Evolutionary conservation across 2,329 filamentous ascomycete genomes (phyloP), one percentile per base, ranked within the genome.

Genomic region (Triangularia verruculosa): DNA sequence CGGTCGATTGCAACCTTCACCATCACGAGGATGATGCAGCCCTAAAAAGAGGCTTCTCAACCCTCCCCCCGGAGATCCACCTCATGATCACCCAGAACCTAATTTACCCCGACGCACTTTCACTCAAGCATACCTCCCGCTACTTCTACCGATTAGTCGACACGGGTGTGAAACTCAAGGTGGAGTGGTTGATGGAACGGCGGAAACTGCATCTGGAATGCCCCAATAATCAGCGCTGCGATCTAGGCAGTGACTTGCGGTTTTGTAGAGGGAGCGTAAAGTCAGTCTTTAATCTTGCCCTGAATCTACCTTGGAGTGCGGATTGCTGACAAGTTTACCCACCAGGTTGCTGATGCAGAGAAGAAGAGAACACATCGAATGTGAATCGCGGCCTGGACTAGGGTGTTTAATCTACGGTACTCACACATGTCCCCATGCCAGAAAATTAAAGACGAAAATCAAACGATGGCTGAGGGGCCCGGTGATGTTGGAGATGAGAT

Each of bases 61-160:
- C 76, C 15, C 77, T 91, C 2, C 89, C 89, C 1, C 79, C 85
- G 0, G 89, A 92, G 70, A 79, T 91, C n/a, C 89, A 90, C 68
- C 73, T 89, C 1, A 79, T 85, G 57, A 87, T 91, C 61, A 78
- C 84, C 30, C 72, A 79, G 11, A 78, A 84, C 61, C 84, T 91
- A 64, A 82, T 82, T 30, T 91, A 91, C 66, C 89, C 89, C 0
- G 89, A 92, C 66, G 89, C 89, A 0, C 80, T 91, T 1, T 88
- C 88, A 0, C 77, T 91, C 15, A 91, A 91, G 71, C 88, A 91
- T 72, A 84, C 84, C 20, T 86, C 78, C 71, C 81, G 82, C 63
- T 80, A 89, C 71, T 88, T 91, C 73, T 88, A 87, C 76, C 70
- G 74, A 56, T 75, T 90, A 1, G 86, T 91, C 65, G 82, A 88